These are phyloP conservation scores for Hypoxylon intermedium DNA, from an alignment of 495 filamentous ascomycete species.

Conservation along the genomic window DNA sequence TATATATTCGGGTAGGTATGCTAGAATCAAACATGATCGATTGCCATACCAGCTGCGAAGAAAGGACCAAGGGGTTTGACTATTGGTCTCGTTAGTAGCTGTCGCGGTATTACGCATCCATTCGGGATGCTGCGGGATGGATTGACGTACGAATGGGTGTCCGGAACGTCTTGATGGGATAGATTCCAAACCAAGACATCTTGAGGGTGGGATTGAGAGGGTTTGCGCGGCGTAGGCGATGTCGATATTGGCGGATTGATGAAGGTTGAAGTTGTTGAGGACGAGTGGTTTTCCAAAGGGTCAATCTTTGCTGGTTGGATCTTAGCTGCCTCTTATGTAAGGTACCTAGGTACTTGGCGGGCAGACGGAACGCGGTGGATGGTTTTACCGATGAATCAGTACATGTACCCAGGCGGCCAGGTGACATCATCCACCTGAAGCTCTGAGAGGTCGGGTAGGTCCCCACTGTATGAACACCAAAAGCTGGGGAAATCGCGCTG, in stretches of 20 bases:
- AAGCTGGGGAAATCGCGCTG: slow-evolving; percentile 37
- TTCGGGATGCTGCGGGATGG: slow-evolving; percentile 16
- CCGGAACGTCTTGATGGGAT: slow-evolving; percentile 84
- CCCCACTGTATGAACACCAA: slow-evolving; percentile 18
- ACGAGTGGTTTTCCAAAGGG: slow-evolving; percentile 55
- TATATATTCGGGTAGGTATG: neutral
- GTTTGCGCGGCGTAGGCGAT: slow-evolving; percentile 26
- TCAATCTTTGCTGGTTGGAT: slow-evolving; percentile 30
- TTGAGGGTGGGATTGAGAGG: slow-evolving; percentile 50
- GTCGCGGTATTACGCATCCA: slow-evolving; percentile 26
- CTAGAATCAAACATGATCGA: slow-evolving; percentile 3
- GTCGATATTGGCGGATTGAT: slow-evolving; percentile 33
- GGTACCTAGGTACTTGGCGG: no score
- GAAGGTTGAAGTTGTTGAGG: slow-evolving; percentile 27
- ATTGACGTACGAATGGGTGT: slow-evolving; percentile 78
- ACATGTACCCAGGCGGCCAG: neutral
- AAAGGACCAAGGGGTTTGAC: slow-evolving; percentile 90
- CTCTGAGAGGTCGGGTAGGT: neutral
- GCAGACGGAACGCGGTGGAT: neutral
- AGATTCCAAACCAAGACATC: slow-evolving; percentile 76
- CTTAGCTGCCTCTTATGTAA: slow-evolving; percentile 7
- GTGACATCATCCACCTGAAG: slow-evolving; percentile 34
- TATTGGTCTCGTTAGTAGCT: slow-evolving; percentile 52
- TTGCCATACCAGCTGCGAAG: slow-evolving; percentile 85
- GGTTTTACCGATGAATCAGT: slow-evolving; percentile 10